These are phyloP conservation scores for Halophytophthora polymorphica DNA, from an alignment of 352 stramenopile species.

Conservation along the genomic window DNA sequence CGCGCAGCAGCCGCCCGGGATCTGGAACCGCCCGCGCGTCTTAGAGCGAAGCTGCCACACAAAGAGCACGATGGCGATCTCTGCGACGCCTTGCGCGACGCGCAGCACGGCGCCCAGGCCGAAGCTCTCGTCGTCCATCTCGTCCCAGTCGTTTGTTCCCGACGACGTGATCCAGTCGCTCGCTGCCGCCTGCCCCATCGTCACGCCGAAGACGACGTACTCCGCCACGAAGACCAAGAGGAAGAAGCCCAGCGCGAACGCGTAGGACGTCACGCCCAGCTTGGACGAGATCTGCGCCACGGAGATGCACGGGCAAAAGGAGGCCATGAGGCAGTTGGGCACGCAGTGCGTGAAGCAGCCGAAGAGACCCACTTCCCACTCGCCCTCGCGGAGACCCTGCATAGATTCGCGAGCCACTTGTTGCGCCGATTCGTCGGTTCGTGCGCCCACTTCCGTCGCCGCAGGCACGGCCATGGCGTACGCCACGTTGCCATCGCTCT, in stretches of 20 bases:
- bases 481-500: too few species aligned
- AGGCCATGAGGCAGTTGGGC: conserved; percentile 49
- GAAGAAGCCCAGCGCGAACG: conserved; percentile 19
- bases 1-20: conserved; percentile 17
- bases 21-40: conserved; percentile 28
- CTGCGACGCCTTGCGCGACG: background rate
- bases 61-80: conserved; percentile 6
- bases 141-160: too few species aligned
- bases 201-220: conserved; percentile 7
- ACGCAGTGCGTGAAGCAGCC: conserved; percentile 41
- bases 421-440: background rate
- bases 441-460: background rate
- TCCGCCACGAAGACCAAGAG: conserved; percentile 22
- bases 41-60: conserved; percentile 17
- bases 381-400: background rate
- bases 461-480: too few species aligned
- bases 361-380: conserved; percentile 15
- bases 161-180: too few species aligned
- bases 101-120: background rate
- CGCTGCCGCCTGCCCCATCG: background rate
- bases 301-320: conserved; percentile 37
- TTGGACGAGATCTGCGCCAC: conserved; percentile 34
- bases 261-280: conserved; percentile 28
- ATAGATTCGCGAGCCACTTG: background rate
- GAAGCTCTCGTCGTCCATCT: background rate